Evolutionary conservation across 78 protist genomes (phyloP), one percentile per base, ranked within the genome.

Genomic region (Chrysochromulina tobinii): DNA sequence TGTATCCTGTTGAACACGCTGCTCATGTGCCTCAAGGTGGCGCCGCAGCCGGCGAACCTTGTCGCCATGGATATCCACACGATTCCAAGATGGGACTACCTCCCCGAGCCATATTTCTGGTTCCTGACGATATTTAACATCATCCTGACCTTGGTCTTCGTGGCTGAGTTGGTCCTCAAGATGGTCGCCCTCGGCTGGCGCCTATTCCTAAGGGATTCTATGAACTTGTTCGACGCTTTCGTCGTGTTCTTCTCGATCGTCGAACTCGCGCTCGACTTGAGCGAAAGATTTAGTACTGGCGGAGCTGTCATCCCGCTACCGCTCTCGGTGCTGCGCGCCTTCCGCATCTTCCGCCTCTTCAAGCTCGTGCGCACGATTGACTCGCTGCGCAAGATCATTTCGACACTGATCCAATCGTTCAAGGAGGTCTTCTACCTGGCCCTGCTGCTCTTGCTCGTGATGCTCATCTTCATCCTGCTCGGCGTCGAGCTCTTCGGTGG

Each of bases 401-500:
- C 9, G 12, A 55, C 83, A n/a, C 61, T 90, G 25, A 17, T 18
- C 4, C 1, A 6, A 18, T 27, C 94, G 25, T 7, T 92, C 25
- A 91, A 68, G 15, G n/a, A 72, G 17, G 86, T 93, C 68, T n/a
- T 88, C 64, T 21, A 86, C 81, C 20, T 95, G 23, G 0, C 88
- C 50, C 14, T 58, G 4, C 14, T 95, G 58, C 27, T 95, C 81
- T 27, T 92, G 61, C 93, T 87, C 90, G 53, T 95, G 18, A 85
- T 86, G 58, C 4, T 79, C 64, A 54, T 79, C 64, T 79, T 54
- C 87, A 11, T 64, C 48, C 87, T 79, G 48, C 48, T 79, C 51
- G 87, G 87, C 5, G 54, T 79, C 48, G 87, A 87, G 93, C 85
- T 95, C 59, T 95, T 91, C 58, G 95, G 89, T n/a, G 94, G 89